These are phyloP conservation scores for Knufia fluminis DNA, from an alignment of 2,329 filamentous ascomycete genomes.

Conservation along the genomic window DNA sequence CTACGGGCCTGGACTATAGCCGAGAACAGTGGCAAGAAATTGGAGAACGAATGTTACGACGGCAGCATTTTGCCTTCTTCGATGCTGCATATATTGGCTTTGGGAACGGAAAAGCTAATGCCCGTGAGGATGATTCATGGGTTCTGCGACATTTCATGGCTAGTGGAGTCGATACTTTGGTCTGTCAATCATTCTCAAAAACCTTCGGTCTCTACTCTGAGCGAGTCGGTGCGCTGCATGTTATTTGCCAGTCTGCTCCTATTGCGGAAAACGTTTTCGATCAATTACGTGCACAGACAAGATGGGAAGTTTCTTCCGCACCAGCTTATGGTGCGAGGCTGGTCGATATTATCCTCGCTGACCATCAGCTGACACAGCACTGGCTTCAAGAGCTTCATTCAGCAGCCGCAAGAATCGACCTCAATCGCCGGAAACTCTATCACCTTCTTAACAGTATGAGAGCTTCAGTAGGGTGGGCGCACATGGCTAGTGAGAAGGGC, in stretches of 20 bases:
- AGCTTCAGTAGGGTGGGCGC: background rate
- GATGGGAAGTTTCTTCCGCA: slow-evolving; percentile 26
- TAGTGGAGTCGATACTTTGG: slow-evolving; percentile 53
- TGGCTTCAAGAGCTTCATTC: slow-evolving; percentile 27
- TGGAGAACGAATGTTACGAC: slow-evolving; percentile 64
- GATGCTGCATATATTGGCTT: slow-evolving; percentile 97
- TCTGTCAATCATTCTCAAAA: slow-evolving; percentile 53
- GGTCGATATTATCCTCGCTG: slow-evolving; percentile 24
- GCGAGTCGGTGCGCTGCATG: slow-evolving; percentile 87
- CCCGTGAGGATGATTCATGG: slow-evolving; percentile 69
- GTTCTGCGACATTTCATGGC: slow-evolving; percentile 87
- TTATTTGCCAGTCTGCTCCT: slow-evolving; percentile 20
- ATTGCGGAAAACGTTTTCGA: background rate
- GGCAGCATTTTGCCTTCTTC: slow-evolving; percentile 92
- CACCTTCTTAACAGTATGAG: background rate
- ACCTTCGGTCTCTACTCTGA: slow-evolving; percentile 82
- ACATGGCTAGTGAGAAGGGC: background rate
- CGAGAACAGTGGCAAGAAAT: slow-evolving; percentile 87
- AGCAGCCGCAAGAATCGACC: background rate
- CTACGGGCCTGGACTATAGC: slow-evolving; percentile 87
- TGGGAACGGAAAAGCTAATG: slow-evolving; percentile 67
- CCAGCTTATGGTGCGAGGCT: slow-evolving; percentile 27
- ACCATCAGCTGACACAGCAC: slow-evolving; percentile 20
- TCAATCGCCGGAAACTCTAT: background rate
- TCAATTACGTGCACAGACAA: slow-evolving; percentile 13